A percentile compares a stretch with the other conserved stretches of the same genome.
phyloP scores from a whole-genome alignment of 306 rosid species.

The Rosa chinensis region DNA sequence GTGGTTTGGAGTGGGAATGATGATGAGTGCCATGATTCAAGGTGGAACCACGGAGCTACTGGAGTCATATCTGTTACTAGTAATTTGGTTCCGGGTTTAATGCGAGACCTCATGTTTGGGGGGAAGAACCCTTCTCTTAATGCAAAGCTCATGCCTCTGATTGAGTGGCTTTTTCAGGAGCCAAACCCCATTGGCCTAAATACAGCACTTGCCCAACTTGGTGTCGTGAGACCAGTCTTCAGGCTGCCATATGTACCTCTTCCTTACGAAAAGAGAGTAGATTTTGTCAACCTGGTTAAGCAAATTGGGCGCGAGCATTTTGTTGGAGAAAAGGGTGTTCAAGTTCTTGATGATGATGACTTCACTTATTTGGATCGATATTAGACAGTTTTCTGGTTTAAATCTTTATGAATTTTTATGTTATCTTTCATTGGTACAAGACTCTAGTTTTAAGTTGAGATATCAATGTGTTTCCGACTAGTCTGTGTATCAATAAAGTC shows the following conservation, averaged over 20 bases:
- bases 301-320: constrained; percentile 81
- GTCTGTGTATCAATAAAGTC: background rate
- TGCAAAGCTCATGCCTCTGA: constrained; percentile 66
- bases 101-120: constrained; percentile 70
- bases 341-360: constrained; percentile 69
- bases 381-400: constrained; percentile 17
- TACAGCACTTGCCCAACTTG: constrained; percentile 97
- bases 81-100: constrained; percentile 82
- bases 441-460: constrained; percentile 1
- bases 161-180: constrained; percentile 82
- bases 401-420: too few species aligned
- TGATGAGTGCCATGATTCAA: constrained; percentile 85
- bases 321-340: constrained; percentile 65
- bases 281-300: constrained; percentile 71
- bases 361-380: constrained; percentile 66
- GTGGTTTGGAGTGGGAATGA: constrained; percentile 96
- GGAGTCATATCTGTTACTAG: constrained; percentile 91
- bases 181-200: constrained; percentile 90
- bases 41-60: constrained; percentile 92
- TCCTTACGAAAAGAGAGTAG: constrained; percentile 63
- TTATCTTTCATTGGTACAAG: background rate
- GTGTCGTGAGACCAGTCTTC: constrained; percentile 89
- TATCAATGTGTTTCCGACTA: background rate
- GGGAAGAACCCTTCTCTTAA: constrained; percentile 64
- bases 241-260: constrained; percentile 95